phyloP scores from a whole-genome alignment of 73 alveolate genomes.

The Strombidium stylifer region DNA sequence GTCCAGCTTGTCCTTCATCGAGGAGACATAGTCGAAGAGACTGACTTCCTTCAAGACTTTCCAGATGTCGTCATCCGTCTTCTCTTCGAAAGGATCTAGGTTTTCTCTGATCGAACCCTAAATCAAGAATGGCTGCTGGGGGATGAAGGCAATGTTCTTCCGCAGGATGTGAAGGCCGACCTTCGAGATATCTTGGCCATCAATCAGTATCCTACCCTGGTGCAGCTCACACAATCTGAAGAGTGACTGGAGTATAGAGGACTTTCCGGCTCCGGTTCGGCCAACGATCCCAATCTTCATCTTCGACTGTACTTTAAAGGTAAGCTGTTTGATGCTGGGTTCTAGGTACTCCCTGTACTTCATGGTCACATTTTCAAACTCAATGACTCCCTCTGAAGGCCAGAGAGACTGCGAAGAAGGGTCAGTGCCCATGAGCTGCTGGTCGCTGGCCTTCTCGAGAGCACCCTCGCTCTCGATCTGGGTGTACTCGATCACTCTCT shows the following conservation, averaged over 20 bases:
- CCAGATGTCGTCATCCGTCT: slow-evolving; percentile 8
- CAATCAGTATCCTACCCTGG: slow-evolving; percentile 18
- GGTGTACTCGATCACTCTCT: neutral
- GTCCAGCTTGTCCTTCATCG: neutral
- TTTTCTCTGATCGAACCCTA: slow-evolving; percentile 51
- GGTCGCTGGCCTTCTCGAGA: no score
- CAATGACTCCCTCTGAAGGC: neutral
- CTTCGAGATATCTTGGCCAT: slow-evolving; percentile 30
- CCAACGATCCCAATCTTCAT: slow-evolving; percentile 58
- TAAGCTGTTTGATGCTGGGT: neutral
- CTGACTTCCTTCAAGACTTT: slow-evolving; percentile 2
- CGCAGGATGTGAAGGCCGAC: slow-evolving; percentile 47
- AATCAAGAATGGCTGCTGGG: slow-evolving; percentile 55
- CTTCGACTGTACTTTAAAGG: neutral
- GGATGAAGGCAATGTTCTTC: slow-evolving; percentile 41
- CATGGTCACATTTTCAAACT: neutral
- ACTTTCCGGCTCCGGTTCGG: slow-evolving; percentile 64
- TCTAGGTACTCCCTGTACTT: slow-evolving; percentile 20
- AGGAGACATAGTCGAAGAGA: neutral
- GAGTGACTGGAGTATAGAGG: slow-evolving; percentile 47
- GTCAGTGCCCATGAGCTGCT: neutral
- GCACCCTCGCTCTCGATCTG: neutral
- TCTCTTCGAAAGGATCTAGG: slow-evolving; percentile 11
- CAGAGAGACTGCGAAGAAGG: neutral
- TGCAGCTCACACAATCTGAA: slow-evolving; percentile 41